Percentiles rank a stretch among this genome's conserved stretches.
Conservation (phyloP, 306 rosid species). For the Purshia tridentata region DNA sequence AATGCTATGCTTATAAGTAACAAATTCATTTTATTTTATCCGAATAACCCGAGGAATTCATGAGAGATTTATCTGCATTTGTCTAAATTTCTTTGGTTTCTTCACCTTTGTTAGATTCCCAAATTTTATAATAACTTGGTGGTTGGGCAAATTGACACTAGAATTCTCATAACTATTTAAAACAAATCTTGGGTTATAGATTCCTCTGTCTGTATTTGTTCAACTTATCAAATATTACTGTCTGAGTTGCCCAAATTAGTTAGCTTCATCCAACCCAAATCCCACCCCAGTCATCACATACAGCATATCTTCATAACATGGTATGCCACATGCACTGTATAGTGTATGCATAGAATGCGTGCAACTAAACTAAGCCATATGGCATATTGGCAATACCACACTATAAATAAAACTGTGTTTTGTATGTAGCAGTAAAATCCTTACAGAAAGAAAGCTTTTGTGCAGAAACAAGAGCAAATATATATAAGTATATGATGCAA, state of each 20-base stretch:
- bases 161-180: too few species aligned
- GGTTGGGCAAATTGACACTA: too few species aligned
- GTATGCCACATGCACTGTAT: background rate
- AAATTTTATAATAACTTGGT: too few species aligned
- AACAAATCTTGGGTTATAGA: background rate
- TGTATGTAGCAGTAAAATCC: background rate
- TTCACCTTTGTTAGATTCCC: too few species aligned
- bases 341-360: background rate
- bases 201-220: constrained; percentile 5
- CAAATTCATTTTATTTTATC: too few species aligned
- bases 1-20: too few species aligned
- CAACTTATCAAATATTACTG: background rate
- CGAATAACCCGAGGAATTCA: too few species aligned
- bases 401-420: background rate
- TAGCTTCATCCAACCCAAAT: background rate
- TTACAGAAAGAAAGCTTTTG: background rate
- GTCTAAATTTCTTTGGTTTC: too few species aligned
- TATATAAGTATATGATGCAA: background rate
- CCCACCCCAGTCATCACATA: background rate
- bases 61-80: too few species aligned
- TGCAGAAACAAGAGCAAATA: background rate
- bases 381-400: background rate
- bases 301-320: background rate
- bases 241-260: background rate
- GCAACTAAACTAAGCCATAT: background rate